Base-by-base conservation (phyloP, 345 rosid species). In the Acer negundo region DNA sequence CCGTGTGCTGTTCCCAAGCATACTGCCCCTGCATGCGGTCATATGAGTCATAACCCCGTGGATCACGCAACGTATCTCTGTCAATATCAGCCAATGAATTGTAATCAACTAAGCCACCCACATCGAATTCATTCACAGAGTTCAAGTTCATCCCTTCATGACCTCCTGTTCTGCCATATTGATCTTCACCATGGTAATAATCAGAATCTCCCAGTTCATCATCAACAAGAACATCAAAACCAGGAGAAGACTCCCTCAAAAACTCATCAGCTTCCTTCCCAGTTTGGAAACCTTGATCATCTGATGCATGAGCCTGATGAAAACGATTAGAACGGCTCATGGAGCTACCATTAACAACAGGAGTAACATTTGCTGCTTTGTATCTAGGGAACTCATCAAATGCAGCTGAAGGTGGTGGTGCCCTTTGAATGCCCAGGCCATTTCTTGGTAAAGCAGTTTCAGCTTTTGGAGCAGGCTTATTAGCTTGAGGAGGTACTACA, bases 181-280 rank as follows among this genome's bases (percentile, higher is more conserved):
- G 90, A 84, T 93, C 97, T 78, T 89, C 97, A 51, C 84, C 89
- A 47, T 81, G 94, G 80, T 86, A 93, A 80, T 87, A 95, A 78
- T 90, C 92, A 75, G 92, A 74, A 61, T 88, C 92, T 76, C 89
- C 65, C 16, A 83, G 81, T 80, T 95, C 98, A 81, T 91, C 90
- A 72, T 93, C 97, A 80, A 95, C 99, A 77, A 95, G 97, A 81
- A 95, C 99, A 87, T 95, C 98, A 85, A 92, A 90, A 59, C 94
- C 99, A 78, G 99, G 99, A 81, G 98, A 92, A 8, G 98, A 93
- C 79, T 95, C 98, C 87, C 91, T 89, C 72, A 90, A 69, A 64
- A 80, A 76, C 24, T 95, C 98, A 69, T 92, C 94, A 24, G 83
- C 46, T 20, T 93, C 97, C 89, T 86, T 92, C 35, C 83, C 91